Evolutionary conservation across 495 filamentous ascomycete species (phyloP), one percentile per base, ranked within the genome.

Genomic region (Penicillium steckii): DNA sequence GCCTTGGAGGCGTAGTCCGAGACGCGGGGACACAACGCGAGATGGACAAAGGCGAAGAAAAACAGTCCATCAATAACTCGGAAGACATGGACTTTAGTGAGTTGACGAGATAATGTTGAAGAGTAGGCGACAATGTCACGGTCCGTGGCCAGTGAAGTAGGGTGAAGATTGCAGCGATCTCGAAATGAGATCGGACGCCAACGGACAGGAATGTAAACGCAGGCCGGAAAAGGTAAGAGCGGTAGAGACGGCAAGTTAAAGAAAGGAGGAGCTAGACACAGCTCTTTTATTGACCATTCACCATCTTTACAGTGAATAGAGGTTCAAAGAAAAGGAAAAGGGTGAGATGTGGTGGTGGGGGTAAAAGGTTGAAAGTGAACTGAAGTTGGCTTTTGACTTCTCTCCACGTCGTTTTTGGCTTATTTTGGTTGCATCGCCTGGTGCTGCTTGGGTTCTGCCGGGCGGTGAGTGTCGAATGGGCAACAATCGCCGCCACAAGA

Each of bases 1-100:
- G 27, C 53, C 29, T 53, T 35, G 23, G 27, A 12, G 18, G 40
- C 29, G 44, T 23, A 30, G 24, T 49, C 49, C 47, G 25, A 59
- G 50, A 63, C 59, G 62, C 54, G 60, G 50, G 45, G 55, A 64
- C 59, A 62, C 61, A 67, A 66, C 59, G 63, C 54, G 57, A 61
- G 46, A 35, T 54, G 32, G 44, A 52, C 51, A 55, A 37, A 30
- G 41, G 42, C 50, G 48, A 40, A 59, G 50, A 46, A 42, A 49
- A 52, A 45, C 46, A 53, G 45, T 41, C 54, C 55, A 61, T 48
- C 47, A 61, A 48, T 33, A 44, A 29, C 35, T 32, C n/a, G 12
- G 29, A 15, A 54, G 43, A 58, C 55, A 58, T 58, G 30, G 10
- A 40, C 35, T 40, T 12, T 33, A n/a, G n/a, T 6, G n/a, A 13